These are phyloP conservation scores for Claviceps sorghi DNA, from an alignment of 2,329 filamentous ascomycete species.

Conservation along the genomic window DNA sequence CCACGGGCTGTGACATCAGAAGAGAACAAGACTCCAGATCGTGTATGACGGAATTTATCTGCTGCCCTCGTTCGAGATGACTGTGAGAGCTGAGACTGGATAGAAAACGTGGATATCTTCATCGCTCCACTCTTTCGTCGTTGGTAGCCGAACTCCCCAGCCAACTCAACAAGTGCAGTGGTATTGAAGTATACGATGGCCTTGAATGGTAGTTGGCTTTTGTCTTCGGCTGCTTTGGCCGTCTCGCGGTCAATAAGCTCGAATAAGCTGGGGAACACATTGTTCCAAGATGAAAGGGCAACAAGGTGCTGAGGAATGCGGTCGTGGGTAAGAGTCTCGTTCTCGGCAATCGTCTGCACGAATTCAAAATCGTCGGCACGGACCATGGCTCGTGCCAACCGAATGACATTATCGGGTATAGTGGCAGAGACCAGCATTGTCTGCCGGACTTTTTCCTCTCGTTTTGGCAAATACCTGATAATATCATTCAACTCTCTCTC, in stretches of 20 bases:
- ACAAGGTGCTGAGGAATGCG: slow-evolving; percentile 70
- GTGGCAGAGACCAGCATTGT: slow-evolving; percentile 94
- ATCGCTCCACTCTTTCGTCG: slow-evolving; percentile 24
- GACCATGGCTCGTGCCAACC: slow-evolving; percentile 63
- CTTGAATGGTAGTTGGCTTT: slow-evolving; percentile 57
- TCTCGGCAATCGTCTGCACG: slow-evolving; percentile 69
- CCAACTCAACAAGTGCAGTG: slow-evolving; percentile 56
- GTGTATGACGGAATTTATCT: slow-evolving; percentile 52
- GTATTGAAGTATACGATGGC: slow-evolving; percentile 88
- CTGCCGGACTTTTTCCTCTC: slow-evolving; percentile 54
- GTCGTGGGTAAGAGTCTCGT: slow-evolving; percentile 75
- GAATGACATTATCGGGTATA: slow-evolving; percentile 68
- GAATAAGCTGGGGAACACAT: slow-evolving; percentile 60
- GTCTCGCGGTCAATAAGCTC: slow-evolving; percentile 56
- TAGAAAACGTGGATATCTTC: slow-evolving; percentile 31
- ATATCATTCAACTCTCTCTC: slow-evolving; percentile 50
- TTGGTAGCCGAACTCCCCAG: slow-evolving; percentile 36
- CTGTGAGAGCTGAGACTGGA: slow-evolving; percentile 71
- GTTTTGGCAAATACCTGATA: slow-evolving; percentile 45
- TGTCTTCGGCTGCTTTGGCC: slow-evolving; percentile 25
- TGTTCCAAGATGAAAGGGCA: slow-evolving; percentile 52
- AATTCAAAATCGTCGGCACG: slow-evolving; percentile 71
- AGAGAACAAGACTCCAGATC: slow-evolving; percentile 54
- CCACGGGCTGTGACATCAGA: slow-evolving; percentile 70
- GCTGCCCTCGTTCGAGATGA: slow-evolving; percentile 52